Percentiles rank a stretch among this genome's conserved stretches.
phyloP scores from a whole-genome alignment of 1,284 basidiomycete genomes.

The Melampsora americana region DNA sequence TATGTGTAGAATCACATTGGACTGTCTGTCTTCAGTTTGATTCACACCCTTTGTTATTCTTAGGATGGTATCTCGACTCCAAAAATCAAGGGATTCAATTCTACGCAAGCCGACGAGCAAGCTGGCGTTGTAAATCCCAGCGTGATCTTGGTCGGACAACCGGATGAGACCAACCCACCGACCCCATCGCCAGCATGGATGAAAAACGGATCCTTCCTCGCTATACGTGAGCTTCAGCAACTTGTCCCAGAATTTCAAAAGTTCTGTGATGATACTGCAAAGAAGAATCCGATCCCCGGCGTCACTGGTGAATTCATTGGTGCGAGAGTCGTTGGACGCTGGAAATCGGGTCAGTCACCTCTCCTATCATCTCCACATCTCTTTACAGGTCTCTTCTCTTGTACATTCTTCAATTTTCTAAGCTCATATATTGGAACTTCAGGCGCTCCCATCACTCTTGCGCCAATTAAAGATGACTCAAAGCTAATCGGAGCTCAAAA shows the following conservation, averaged over 20 bases:
- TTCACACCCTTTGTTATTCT: background rate
- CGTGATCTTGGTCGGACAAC: conserved; percentile 41
- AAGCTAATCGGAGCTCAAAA: conserved; percentile 32
- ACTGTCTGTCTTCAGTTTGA: background rate
- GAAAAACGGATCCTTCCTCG: conserved; percentile 40
- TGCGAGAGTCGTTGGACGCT: conserved; percentile 43
- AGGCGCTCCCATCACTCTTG: conserved; percentile 38
- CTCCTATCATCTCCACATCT: background rate
- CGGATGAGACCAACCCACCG: conserved; percentile 6
- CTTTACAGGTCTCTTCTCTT: too few species aligned
- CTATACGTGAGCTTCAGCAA: conserved; percentile 38
- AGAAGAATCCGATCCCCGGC: conserved; percentile 17
- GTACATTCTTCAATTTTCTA: background rate
- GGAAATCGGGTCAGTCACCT: conserved; percentile 37
- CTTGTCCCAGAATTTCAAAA: conserved; percentile 38
- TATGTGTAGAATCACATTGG: background rate
- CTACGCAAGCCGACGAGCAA: conserved; percentile 20
- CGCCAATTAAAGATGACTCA: conserved; percentile 30
- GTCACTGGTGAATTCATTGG: conserved; percentile 40
- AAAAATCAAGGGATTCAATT: conserved; percentile 17
- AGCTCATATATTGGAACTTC: background rate
- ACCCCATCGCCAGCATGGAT: conserved; percentile 17
- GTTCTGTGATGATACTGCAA: conserved; percentile 33
- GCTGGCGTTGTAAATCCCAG: conserved; percentile 37
- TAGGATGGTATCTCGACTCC: conserved; percentile 41